A percentile compares a stretch with the other conserved stretches of the same genome.
phyloP scores from a whole-genome alignment of 2,329 filamentous ascomycete genomes.

The Arthrobotrys conoides region DNA sequence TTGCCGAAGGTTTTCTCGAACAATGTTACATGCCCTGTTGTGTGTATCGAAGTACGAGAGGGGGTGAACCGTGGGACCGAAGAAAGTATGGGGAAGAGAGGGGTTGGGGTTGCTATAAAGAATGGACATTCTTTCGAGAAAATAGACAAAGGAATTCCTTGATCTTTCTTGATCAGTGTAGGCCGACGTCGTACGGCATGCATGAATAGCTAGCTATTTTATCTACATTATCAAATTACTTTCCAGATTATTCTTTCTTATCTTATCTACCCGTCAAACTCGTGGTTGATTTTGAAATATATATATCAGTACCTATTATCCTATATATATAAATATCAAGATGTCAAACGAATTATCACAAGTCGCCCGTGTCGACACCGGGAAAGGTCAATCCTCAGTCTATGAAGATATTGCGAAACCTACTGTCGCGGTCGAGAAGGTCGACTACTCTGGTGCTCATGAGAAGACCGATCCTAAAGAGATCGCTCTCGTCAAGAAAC shows the following conservation, averaged over 20 bases:
- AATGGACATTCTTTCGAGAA: constrained; percentile 31
- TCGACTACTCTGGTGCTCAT: constrained; percentile 67
- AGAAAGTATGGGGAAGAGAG: not conserved
- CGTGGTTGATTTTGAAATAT: not conserved
- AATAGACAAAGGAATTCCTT: not conserved
- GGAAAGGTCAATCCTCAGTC: constrained; percentile 13
- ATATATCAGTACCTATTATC: too few relatives aligned
- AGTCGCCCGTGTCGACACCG: constrained; percentile 17
- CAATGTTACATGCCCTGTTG: constrained; percentile 13
- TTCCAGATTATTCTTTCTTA: constrained; percentile 5
- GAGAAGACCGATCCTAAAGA: constrained; percentile 67
- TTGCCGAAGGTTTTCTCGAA: not conserved
- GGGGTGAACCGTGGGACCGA: constrained; percentile 12
- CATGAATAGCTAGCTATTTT: constrained; percentile 17
- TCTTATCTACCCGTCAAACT: not conserved
- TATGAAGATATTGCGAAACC: constrained; percentile 20
- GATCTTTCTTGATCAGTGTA: not conserved
- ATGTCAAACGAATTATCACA: constrained; percentile 24
- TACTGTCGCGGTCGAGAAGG: constrained; percentile 33
- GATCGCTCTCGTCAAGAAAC: constrained; percentile 66
- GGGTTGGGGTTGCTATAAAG: constrained; percentile 20
- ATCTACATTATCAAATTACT: constrained; percentile 3
- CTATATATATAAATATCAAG: constrained; percentile 4
- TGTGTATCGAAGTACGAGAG: constrained; percentile 24
- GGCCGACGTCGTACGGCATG: not conserved